phyloP scores from a whole-genome alignment of 2,329 filamentous ascomycete species.

The Microsporum canis region DNA sequence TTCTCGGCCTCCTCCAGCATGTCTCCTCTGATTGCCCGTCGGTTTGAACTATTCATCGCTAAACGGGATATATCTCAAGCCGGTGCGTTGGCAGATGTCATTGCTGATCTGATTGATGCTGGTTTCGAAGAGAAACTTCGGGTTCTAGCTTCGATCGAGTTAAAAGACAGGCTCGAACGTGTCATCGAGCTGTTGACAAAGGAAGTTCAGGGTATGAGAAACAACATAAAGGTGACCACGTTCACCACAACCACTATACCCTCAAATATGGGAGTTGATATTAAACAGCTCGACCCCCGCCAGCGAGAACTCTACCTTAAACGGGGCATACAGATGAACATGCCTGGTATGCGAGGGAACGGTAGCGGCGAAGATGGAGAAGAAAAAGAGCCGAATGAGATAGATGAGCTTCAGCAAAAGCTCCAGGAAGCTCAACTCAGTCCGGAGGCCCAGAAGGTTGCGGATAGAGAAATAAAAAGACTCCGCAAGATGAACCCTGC shows the following conservation, averaged over 20 bases:
- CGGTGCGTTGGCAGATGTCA: slow-evolving; percentile 83
- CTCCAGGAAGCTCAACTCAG: slow-evolving; percentile 70
- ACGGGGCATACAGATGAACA: slow-evolving; percentile 36
- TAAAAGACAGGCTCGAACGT: slow-evolving; percentile 65
- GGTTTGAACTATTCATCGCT: slow-evolving; percentile 77
- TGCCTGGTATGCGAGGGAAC: slow-evolving; percentile 28
- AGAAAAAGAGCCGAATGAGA: slow-evolving; percentile 75
- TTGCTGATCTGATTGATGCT: slow-evolving; percentile 83
- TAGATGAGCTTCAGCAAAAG: slow-evolving; percentile 83
- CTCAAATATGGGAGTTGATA: slow-evolving; percentile 47
- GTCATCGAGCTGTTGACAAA: slow-evolving; percentile 75
- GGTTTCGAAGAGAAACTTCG: slow-evolving; percentile 84
- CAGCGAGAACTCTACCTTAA: slow-evolving; percentile 35
- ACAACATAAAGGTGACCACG: slow-evolving; percentile 73
- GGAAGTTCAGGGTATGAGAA: slow-evolving; percentile 74
- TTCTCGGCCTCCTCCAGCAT: slow-evolving; percentile 60
- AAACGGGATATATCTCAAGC: slow-evolving; percentile 73
- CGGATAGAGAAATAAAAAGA: slow-evolving; percentile 74
- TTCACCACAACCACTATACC: slow-evolving; percentile 57
- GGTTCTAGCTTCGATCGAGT: slow-evolving; percentile 67
- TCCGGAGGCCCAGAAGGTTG: slow-evolving; percentile 78
- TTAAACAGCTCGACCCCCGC: slow-evolving; percentile 40
- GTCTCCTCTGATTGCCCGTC: slow-evolving; percentile 72
- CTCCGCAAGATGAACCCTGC: slow-evolving; percentile 92
- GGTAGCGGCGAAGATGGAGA: slow-evolving; percentile 44